Evolutionary conservation across 192 early-diverging fungal genomes (phyloP), one percentile per base, ranked within the genome.

Genomic region (Lunasporangiospora selenospora): DNA sequence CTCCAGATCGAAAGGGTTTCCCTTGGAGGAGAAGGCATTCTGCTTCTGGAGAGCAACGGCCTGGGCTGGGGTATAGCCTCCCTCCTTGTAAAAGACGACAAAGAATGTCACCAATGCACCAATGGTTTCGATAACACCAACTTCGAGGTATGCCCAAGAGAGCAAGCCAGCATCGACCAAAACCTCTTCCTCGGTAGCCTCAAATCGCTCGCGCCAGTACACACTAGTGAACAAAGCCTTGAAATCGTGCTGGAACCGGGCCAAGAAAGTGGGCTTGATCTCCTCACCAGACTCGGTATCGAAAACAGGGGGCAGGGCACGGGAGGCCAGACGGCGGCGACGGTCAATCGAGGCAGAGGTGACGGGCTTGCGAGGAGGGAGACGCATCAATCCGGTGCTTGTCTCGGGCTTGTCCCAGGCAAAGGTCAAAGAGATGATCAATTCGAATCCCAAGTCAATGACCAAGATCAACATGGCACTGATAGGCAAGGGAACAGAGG

Each of bases 361-460:
- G 18, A 98, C 95, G 10, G 95, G 96, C 73, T 88, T 90, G 56
- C 96, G 90, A 31, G 96, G 96, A 53, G 83, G 86, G 49, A 96
- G 73, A 69, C 87, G 91, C 96, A 98, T 98, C 60, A 97, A 76
- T 37, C 87, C 86, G 23, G 58, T 81, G 41, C 53, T 63, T 5
- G 86, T 80, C 82, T 98, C 96, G 11, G 95, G 81, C 31, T 85
- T 84, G 78, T 98, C 96, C 89, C 90, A 98, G 13, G 96, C 96
- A 76, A 89, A 97, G 13, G 89, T 85, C 44, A 98, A 80, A 6
- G 94, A 92, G 21, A 86, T 77, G 51, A 93, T 83, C 53, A 98
- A 62, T 80, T 98, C 96, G 77, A 95, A 98, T 19, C 96, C 96
- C 36, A 98, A 86, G 83, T 98, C 96, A 33, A 93, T 91, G 19